Evolutionary conservation across 495 filamentous ascomycete species (phyloP), one percentile per base, ranked within the genome.

Genomic region (Oidiodendron maius): DNA sequence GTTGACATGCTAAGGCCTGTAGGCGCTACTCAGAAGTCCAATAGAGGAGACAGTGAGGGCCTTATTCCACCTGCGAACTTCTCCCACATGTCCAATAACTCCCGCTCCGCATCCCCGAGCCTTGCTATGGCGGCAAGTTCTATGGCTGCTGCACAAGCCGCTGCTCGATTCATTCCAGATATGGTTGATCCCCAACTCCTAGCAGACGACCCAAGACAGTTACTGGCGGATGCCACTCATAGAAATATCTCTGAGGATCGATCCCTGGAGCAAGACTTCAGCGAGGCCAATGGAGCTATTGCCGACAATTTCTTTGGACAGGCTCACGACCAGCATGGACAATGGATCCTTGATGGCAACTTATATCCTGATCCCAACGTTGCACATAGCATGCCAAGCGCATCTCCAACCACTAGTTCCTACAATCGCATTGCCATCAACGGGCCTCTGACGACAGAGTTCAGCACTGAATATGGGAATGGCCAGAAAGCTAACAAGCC

Each of bases 401-500:
- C 32, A 28, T 18, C n/a, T 15, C 3, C 36, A 23, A 35, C 21
- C 46, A 43, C 37, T 38, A 10, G 13, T 18, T 25, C 40, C 3
- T 53, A 53, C 38, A 36, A 40, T 42, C 40, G 41, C 2, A 75
- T 78, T 59, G 75, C 76, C 2, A 76, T 78, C 66, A 77, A 77
- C 48, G 69, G 71, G 3, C 66, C 70, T 8, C 66, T 73, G 44
- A 71, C 76, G 17, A 76, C 75, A 25, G 75, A 75, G 18, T 82
- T 80, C 51, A 74, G 70, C 17, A 71, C 78, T 36, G 78, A 81
- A 48, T 78, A 72, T 61, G 74, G 70, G 2, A 70, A 71, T 49
- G 71, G 72, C 10, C 68, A 70, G 52, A 75, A 75, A 61, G 62
- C 71, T 25, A 54, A 54, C 5, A 77, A 77, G 46, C 75, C 71